phyloP scores from a whole-genome alignment of 2,329 filamentous ascomycete species.

The Calonectria pteridis region DNA sequence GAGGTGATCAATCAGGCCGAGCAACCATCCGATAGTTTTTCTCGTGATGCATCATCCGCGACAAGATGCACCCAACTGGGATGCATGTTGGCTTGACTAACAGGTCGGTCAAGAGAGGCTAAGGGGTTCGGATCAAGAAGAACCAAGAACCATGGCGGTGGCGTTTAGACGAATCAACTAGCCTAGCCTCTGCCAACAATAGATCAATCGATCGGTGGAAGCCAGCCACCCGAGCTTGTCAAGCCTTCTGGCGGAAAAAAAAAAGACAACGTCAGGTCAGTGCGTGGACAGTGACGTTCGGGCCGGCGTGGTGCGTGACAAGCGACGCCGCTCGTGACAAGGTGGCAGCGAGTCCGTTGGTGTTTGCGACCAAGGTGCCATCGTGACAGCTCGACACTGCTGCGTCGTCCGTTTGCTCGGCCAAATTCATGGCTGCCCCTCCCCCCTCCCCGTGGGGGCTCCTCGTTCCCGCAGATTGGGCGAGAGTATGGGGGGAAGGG shows the following conservation, averaged over 20 bases:
- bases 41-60: slow-evolving; percentile 2
- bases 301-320: slow-evolving; percentile 44
- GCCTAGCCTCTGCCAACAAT: not conserved
- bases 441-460: slow-evolving; percentile 1
- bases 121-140: not conserved
- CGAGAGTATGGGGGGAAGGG: slow-evolving; percentile 2
- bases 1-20: slow-evolving; percentile 11
- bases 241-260: not conserved
- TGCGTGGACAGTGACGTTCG: slow-evolving; percentile 39
- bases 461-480: slow-evolving; percentile 10
- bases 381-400: slow-evolving; percentile 5
- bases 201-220: slow-evolving; percentile 12
- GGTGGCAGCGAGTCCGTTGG: slow-evolving; percentile 22
- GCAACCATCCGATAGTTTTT: not conserved
- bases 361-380: slow-evolving; percentile 7
- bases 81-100: slow-evolving; percentile 4
- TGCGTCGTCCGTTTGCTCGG: slow-evolving; percentile 18
- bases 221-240: slow-evolving; percentile 8
- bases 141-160: not conserved
- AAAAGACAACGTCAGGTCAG: not conserved
- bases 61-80: not conserved
- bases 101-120: not conserved
- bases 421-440: slow-evolving; percentile 15
- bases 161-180: not conserved
- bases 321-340: slow-evolving; percentile 39